A percentile compares a stretch with the other conserved stretches of the same genome.
These are phyloP conservation scores for Hypoxylon intermedium DNA, from an alignment of 495 filamentous ascomycete species.

Conservation along the genomic window DNA sequence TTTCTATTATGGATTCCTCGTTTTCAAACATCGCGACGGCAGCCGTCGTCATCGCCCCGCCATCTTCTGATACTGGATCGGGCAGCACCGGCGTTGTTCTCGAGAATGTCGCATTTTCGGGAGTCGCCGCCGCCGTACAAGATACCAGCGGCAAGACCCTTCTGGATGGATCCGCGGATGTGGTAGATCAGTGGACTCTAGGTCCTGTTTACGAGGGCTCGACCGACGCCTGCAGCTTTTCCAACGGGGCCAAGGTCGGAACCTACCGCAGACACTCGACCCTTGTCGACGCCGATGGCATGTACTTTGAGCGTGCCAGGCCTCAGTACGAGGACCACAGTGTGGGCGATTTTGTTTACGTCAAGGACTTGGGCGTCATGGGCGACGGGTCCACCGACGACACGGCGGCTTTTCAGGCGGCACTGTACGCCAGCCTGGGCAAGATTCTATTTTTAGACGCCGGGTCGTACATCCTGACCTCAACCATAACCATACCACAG, in stretches of 20 bases:
- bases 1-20: slow-evolving; percentile 69
- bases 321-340: slow-evolving; percentile 67
- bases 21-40: slow-evolving; percentile 40
- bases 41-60: slow-evolving; percentile 18
- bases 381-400: slow-evolving; percentile 46
- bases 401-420: slow-evolving; percentile 38
- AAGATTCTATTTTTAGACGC: slow-evolving; percentile 75
- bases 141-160: slow-evolving; percentile 56
- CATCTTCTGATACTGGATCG: slow-evolving; percentile 4
- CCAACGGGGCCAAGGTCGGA: slow-evolving; percentile 12
- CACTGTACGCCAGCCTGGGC: slow-evolving; percentile 23
- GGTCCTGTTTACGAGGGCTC: slow-evolving; percentile 24
- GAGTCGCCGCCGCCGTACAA: neutral
- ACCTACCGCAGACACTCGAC: slow-evolving; percentile 16
- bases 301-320: slow-evolving; percentile 70
- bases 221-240: slow-evolving; percentile 10
- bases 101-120: slow-evolving; percentile 67
- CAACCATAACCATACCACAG: slow-evolving; percentile 59
- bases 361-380: slow-evolving; percentile 31
- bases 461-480: slow-evolving; percentile 50
- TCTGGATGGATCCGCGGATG: slow-evolving; percentile 60
- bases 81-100: slow-evolving; percentile 60
- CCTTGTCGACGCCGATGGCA: slow-evolving; percentile 49
- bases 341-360: slow-evolving; percentile 45
- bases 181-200: slow-evolving; percentile 36